These are phyloP conservation scores for Vanilla planifolia DNA, from an alignment of 106 monocot genomes.

Conservation along the genomic window DNA sequence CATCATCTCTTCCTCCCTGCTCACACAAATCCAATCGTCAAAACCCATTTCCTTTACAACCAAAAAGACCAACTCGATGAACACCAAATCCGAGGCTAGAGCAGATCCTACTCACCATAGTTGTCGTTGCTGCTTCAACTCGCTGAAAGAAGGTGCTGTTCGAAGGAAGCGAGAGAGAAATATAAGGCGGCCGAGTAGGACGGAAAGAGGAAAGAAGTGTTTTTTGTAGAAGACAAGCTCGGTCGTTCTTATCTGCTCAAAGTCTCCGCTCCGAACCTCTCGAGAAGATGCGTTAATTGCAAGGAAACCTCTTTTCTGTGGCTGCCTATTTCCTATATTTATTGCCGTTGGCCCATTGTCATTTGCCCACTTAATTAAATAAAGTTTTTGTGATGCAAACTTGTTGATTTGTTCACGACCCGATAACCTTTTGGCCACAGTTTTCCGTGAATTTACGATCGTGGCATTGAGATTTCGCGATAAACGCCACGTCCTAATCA, in stretches of 20 bases:
- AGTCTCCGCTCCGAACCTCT: constrained; percentile 21
- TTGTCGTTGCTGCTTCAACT: background rate
- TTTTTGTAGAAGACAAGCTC: too few relatives aligned
- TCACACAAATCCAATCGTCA: background rate
- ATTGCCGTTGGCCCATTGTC: background rate
- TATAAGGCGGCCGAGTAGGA: background rate
- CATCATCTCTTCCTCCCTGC: constrained; percentile 10
- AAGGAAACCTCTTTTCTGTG: constrained; percentile 20
- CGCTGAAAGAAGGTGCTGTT: background rate
- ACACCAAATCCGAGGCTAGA: background rate
- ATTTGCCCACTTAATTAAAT: background rate
- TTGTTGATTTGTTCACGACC: background rate
- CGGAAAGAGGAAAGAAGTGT: too few relatives aligned
- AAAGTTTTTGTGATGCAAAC: background rate
- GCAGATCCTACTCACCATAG: constrained; percentile 1
- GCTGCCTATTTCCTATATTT: constrained; percentile 6
- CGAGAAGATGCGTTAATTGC: constrained; percentile 20
- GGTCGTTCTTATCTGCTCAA: constrained; percentile 46
- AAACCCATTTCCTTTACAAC: background rate
- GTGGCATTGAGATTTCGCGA: background rate
- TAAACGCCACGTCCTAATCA: constrained; percentile 10
- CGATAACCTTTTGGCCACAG: background rate
- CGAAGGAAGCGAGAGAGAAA: background rate
- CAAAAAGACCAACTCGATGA: background rate
- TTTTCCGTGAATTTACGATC: background rate